Evolutionary conservation across 2,329 filamentous ascomycete genomes (phyloP), one percentile per base, ranked within the genome.

Genomic region (Sclerotiophoma versabilis): DNA sequence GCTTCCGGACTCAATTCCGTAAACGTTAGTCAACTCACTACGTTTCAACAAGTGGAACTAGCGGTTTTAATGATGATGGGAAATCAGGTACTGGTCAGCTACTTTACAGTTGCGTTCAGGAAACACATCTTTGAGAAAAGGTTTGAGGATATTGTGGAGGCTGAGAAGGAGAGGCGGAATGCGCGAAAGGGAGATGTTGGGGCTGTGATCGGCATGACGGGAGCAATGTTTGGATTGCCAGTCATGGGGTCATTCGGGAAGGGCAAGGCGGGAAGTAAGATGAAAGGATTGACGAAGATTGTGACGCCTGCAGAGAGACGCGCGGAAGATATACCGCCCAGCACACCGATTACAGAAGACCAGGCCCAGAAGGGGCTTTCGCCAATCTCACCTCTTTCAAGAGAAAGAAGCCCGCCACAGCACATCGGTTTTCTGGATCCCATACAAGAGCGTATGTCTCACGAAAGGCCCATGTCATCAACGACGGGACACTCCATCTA

Each of bases 121-220:
- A 65, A 62, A 42, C 58, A 62, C 36, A 65, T 65, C 25, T 65
- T 65, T 29, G 62, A 65, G 48, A 65, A 65, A 30, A 57, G 62
- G 22, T 65, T 65, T 33, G 58, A 63, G 49, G 60, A 65, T 34
- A 63, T 65, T 30, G 62, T 65, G 20, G 58, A 63, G 29, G 53
- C 39, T 20, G 62, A 65, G 48, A 59, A 58, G 33, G 58, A 62
- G 48, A 65, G 54, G 33, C 57, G 56, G 38, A 63, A 60, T n/a
- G 56, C 54, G 15, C 62, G 52, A 14, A 59, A 58, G 29, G 53
- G 56, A 11, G 43, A 62, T 6, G 57, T 58, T 29, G 60, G 62
- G 6, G 49, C 62, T 30, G 51, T 63, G 12, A 54, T 65, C 2
- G 62, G 62, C 6, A 65, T 65, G 62, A 54, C 62, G 6, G 62